phyloP scores from a whole-genome alignment of 306 rosid genomes.

The Cucurbita pepo region DNA sequence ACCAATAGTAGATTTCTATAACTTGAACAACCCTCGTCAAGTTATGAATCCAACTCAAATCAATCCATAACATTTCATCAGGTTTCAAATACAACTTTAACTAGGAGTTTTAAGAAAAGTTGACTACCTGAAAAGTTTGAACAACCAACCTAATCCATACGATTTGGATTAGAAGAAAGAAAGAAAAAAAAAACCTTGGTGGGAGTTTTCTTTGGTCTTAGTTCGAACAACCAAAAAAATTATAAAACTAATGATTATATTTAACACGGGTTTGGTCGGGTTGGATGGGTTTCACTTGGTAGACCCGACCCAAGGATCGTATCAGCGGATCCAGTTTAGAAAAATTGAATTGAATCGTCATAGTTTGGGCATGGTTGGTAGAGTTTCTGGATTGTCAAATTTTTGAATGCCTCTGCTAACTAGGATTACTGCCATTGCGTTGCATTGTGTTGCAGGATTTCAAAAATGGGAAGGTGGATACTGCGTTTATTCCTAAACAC shows the following conservation, averaged over 20 bases:
- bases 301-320: too few relatives aligned
- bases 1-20: background rate
- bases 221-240: background rate
- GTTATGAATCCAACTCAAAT: background rate
- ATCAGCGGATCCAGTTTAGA: background rate
- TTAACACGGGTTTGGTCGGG: background rate
- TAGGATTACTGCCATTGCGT: background rate
- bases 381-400: too few relatives aligned
- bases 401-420: background rate
- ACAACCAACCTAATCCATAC: background rate
- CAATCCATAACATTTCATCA: background rate
- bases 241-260: background rate
- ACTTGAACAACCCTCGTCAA: background rate
- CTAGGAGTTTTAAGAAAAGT: background rate
- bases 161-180: background rate
- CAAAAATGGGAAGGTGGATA: conserved; percentile 78
- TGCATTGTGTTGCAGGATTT: conserved; percentile 44
- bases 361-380: background rate
- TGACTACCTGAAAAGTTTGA: background rate
- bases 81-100: background rate
- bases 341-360: background rate
- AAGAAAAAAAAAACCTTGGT: too few relatives aligned
- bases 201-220: too few relatives aligned
- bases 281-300: background rate
- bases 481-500: conserved; percentile 91